These are phyloP conservation scores for Ramaria rubella DNA, from an alignment of 768 basidiomycete species.

Conservation along the genomic window DNA sequence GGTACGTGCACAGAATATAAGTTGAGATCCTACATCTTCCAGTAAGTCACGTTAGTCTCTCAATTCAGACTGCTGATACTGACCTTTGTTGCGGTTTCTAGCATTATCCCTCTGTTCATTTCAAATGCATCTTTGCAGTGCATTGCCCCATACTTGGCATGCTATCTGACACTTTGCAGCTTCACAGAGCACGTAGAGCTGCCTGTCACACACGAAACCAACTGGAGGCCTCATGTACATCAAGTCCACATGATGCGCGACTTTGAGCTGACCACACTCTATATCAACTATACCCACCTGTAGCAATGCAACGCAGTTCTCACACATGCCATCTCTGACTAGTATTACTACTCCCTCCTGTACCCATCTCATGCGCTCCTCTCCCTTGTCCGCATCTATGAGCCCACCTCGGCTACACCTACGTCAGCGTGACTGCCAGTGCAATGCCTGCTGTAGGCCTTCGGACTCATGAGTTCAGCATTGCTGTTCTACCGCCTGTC, in stretches of 20 bases:
- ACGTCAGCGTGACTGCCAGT: slow-evolving; percentile 86
- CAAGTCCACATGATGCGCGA: slow-evolving; percentile 95
- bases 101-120: no score
- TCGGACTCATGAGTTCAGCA: slow-evolving; percentile 86
- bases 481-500: slow-evolving; percentile 95
- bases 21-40: no score
- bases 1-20: no score
- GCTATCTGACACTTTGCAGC: slow-evolving; percentile 37
- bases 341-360: slow-evolving; percentile 95
- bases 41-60: no score
- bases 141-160: neutral
- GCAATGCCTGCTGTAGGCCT: slow-evolving; percentile 82
- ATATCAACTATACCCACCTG: slow-evolving; percentile 91
- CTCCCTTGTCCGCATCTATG: slow-evolving; percentile 82
- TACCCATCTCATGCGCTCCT: slow-evolving; percentile 88
- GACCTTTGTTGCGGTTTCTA: no score
- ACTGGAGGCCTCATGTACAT: slow-evolving; percentile 75
- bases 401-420: slow-evolving; percentile 93
- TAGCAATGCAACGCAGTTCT: slow-evolving; percentile 88
- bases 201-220: slow-evolving; percentile 56
- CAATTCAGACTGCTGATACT: no score
- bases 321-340: slow-evolving; percentile 86
- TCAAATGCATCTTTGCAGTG: slow-evolving; percentile 15
- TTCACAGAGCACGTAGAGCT: slow-evolving; percentile 79
- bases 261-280: slow-evolving; percentile 90